Percentiles rank a stretch among this genome's conserved stretches.
Evolutionary conservation across 257 asterid species (phyloP).

Genomic region (Echium plantagineum): DNA sequence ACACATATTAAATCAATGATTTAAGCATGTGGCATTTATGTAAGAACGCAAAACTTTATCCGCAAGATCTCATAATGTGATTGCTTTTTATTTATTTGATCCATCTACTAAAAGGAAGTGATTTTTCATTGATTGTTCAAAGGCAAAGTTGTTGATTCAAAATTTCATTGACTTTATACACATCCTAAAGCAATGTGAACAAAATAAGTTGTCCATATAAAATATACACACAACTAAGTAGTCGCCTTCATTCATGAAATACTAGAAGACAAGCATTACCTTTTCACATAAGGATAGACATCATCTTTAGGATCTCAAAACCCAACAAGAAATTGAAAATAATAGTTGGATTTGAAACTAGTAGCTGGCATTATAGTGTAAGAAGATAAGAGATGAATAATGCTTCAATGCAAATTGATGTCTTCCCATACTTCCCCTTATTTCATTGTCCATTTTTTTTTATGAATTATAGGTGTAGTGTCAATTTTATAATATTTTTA

Average conservation of each 20-base stretch:
- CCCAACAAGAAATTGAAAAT: background rate
- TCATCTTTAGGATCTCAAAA: background rate
- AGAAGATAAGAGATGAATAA: background rate
- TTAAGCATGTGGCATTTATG: too few species aligned
- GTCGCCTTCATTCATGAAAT: background rate
- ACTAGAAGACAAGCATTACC: background rate
- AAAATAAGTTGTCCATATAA: too few species aligned
- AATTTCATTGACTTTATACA: background rate
- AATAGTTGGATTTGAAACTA: background rate
- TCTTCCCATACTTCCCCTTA: too few species aligned
- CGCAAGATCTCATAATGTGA: too few species aligned
- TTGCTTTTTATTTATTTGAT: too few species aligned
- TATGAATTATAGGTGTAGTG: too few species aligned
- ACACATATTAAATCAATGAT: too few species aligned
- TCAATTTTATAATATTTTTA: too few species aligned
- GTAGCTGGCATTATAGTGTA: background rate
- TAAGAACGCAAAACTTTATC: too few species aligned
- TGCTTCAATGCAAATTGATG: background rate
- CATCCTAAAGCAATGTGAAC: too few species aligned
- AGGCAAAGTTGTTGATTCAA: background rate
- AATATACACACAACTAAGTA: too few species aligned
- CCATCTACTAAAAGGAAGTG: background rate
- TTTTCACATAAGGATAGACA: background rate
- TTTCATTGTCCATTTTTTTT: too few species aligned
- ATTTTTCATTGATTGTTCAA: background rate